A percentile compares a stretch with the other conserved stretches of the same genome.
Conservation (phyloP, 768 basidiomycete genomes). For the Panaeolus cyanescens region DNA sequence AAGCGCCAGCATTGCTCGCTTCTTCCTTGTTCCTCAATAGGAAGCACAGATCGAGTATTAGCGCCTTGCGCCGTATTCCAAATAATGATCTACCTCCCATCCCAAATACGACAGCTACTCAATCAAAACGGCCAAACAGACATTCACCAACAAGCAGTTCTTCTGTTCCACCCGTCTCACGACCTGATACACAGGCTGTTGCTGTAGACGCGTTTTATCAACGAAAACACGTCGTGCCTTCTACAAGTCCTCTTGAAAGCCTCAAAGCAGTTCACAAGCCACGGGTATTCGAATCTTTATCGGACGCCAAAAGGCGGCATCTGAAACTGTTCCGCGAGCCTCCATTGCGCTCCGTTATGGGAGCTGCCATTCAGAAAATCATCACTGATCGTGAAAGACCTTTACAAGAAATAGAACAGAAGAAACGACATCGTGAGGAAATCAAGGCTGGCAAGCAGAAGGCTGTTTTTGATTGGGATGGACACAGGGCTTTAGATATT, state of each 20-base stretch:
- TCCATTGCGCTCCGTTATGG: slow-evolving; percentile 35
- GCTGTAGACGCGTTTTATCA: background rate
- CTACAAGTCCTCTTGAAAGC: background rate
- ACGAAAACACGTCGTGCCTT: background rate
- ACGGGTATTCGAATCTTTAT: slow-evolving; percentile 1
- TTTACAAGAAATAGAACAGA: background rate
- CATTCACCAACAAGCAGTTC: background rate
- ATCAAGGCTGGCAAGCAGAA: slow-evolving; percentile 3
- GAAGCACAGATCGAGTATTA: too few species aligned
- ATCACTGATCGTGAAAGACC: background rate
- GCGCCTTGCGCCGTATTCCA: too few species aligned
- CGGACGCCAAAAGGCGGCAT: slow-evolving; percentile 15
- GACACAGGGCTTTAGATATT: slow-evolving; percentile 4
- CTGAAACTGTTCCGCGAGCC: slow-evolving; percentile 40
- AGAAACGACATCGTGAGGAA: background rate
- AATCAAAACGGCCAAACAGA: too few species aligned
- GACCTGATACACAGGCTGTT: background rate
- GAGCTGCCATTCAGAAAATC: slow-evolving; percentile 9
- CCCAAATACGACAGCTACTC: too few species aligned
- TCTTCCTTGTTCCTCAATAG: too few species aligned
- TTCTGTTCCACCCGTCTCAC: background rate
- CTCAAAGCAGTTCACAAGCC: background rate
- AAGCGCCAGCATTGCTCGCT: too few species aligned
- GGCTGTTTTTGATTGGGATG: slow-evolving; percentile 1
- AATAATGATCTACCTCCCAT: too few species aligned